Evolutionary conservation across 2,329 filamentous ascomycete species (phyloP), one percentile per base, ranked within the genome.

Genomic region (Stemphylium beticola): DNA sequence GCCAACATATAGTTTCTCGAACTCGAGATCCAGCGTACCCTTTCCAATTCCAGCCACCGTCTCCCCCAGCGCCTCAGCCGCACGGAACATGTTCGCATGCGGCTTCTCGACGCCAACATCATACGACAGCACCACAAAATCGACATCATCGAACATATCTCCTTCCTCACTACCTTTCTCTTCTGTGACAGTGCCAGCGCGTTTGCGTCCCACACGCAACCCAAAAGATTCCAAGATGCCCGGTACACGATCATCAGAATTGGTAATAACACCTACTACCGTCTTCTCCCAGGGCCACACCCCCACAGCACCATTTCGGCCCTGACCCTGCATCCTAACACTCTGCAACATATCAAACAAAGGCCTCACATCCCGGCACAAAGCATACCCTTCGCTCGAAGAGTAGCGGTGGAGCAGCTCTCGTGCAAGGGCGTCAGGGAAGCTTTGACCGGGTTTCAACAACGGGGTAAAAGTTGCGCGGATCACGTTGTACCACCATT

Each of bases 401-500:
- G 82, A 78, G 66, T 87, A 88, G 4, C 81, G 79, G 11, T 75
- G 72, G 10, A 86, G 67, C 0, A 88, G 76, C 2, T 75, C 75
- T 2, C 78, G 76, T 0, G 80, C 77, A 7, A 88, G 76, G 0
- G 73, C 71, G 2, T 69, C 42, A 0, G 82, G 83, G 0, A 85
- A 61, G 2, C 72, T 34, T 48, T 78, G 61, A 11, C 55, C 57
- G 29, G 58, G 52, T 31, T 55, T 57, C 1, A 74, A 53, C 44
- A 72, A 74, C 0, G 63, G 62, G 1, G 61, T 49, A 46, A 74
- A 73, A 0, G 85, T 87, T 6, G 78, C 77, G 37, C 73, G 69
- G 45, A 87, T 85, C 8, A 87, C 85, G 66, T 83, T 82, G 5
- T 77, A 79, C 85, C 85, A 88, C 86, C 86, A 88, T 57, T 71